Conservation (phyloP, 257 asterid species). For the Solanum tarijense region DNA sequence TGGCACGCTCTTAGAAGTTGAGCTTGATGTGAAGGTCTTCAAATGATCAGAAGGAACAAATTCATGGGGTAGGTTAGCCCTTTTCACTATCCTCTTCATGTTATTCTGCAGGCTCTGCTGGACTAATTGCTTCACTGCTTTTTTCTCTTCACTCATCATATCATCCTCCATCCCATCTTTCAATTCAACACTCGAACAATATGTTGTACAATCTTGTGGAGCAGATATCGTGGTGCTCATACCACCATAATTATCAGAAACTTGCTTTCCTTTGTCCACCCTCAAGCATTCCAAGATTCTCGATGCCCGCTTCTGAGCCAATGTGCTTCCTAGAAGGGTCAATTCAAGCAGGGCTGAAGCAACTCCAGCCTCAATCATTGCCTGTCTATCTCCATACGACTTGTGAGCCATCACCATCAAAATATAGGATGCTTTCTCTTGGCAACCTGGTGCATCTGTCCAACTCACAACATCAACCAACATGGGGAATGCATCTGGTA, state of each 20-base stretch:
- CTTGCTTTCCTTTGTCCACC: slow-evolving; percentile 70
- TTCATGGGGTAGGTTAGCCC: slow-evolving; percentile 81
- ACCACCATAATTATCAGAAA: slow-evolving; percentile 15
- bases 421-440: slow-evolving; percentile 70
- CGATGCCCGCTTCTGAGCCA: slow-evolving; percentile 85
- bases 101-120: slow-evolving; percentile 82
- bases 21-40: slow-evolving; percentile 51
- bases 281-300: slow-evolving; percentile 66
- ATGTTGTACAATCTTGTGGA: slow-evolving; percentile 21
- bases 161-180: slow-evolving; percentile 17
- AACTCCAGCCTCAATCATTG: slow-evolving; percentile 76
- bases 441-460: slow-evolving; percentile 81
- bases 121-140: slow-evolving; percentile 78
- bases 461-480: slow-evolving; percentile 61
- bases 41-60: slow-evolving; percentile 74
- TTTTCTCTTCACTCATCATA: slow-evolving; percentile 65
- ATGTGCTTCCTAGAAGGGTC: slow-evolving; percentile 65
- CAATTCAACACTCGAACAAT: background rate
- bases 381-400: slow-evolving; percentile 56
- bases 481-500: slow-evolving; percentile 41
- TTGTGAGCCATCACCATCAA: slow-evolving; percentile 94
- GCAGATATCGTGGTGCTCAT: slow-evolving; percentile 40
- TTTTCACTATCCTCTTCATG: slow-evolving; percentile 73
- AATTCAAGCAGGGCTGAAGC: slow-evolving; percentile 61
- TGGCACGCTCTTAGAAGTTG: slow-evolving; percentile 87